These are phyloP conservation scores for Rhododendron henanense DNA, from an alignment of 148 eudicot species.

Conservation along the genomic window DNA sequence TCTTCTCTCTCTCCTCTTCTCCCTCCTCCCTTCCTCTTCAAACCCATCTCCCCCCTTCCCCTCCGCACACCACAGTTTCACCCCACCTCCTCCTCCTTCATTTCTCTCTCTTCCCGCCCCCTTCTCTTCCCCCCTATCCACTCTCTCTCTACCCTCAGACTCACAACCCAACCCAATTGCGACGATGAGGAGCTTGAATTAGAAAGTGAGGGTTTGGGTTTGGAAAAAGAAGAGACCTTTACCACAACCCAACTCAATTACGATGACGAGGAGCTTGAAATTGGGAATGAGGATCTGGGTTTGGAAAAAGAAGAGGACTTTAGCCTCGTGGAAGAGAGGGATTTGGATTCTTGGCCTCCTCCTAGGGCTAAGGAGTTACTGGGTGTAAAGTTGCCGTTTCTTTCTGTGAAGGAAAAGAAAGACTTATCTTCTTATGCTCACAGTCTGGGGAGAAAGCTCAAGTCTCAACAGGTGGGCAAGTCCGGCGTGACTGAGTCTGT, in stretches of 20 bases:
- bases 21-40: background rate
- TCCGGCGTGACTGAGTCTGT: slow-evolving; percentile 76
- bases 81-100: background rate
- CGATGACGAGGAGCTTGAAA: background rate
- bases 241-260: background rate
- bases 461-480: slow-evolving; percentile 83
- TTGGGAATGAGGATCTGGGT: background rate
- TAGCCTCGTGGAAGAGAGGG: background rate
- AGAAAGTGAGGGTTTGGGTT: background rate
- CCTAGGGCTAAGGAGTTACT: background rate
- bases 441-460: slow-evolving; percentile 74
- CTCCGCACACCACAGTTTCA: background rate
- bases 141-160: background rate
- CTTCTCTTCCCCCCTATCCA: background rate
- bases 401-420: slow-evolving; percentile 80
- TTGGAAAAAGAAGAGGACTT: slow-evolving; percentile 9
- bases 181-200: background rate
- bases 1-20: background rate
- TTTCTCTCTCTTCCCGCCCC: slow-evolving; percentile 6
- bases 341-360: background rate
- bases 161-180: background rate
- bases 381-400: slow-evolving; percentile 32
- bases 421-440: slow-evolving; percentile 78
- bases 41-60: background rate
- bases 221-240: slow-evolving; percentile 1